Base-by-base conservation (phyloP, 2,329 filamentous ascomycete species). In the Celoporthe dispersa region DNA sequence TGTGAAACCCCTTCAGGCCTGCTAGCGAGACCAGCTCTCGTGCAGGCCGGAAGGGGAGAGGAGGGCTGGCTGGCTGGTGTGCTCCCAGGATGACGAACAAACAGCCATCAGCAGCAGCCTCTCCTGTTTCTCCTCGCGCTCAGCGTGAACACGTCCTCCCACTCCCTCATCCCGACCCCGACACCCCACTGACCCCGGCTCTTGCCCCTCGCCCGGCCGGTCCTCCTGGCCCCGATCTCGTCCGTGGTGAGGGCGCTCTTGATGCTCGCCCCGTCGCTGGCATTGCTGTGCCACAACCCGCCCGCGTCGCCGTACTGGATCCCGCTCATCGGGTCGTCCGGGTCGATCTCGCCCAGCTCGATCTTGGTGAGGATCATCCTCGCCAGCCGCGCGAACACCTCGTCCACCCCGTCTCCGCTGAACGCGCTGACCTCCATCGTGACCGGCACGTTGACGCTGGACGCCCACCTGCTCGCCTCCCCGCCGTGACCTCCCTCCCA, bases 301-400 rank as follows among this genome's bases (percentile, higher is more conserved):
- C 91, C 90, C 14, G 90, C 87, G 78, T 95, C 92, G 44, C 92
- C 96, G 80, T 98, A 99, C 80, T 98, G 96, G 73, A 99, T 98
- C 16, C 96, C 96, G 79, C 94, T 97, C 83, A 94, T 92, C 16
- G 95, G 94, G 81, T 99, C 95, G 80, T 98, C 95, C 8, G 96
- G 96, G 78, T 99, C 94, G 70, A 98, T 97, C 79, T 98, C 96
- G 25, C 96, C 96, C 11, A 98, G 85, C 83, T 99, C 96, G 77
- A 99, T 98, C 83, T 98, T 97, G 67, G 96, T 97, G 66, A 99
- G 84, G 72, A 99, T 98, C 84, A 97, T 98, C 69, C 94, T 84
- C 35, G 95, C 96, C 70, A 99, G 84, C 64, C 94, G 86, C 65
- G 88, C 87, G 80, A 99, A 99, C 5, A 98, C 86, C 80, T 98